A percentile compares a stretch with the other conserved stretches of the same genome.
Conservation (phyloP, 2,329 filamentous ascomycete genomes). For the Aspergillus felis region DNA sequence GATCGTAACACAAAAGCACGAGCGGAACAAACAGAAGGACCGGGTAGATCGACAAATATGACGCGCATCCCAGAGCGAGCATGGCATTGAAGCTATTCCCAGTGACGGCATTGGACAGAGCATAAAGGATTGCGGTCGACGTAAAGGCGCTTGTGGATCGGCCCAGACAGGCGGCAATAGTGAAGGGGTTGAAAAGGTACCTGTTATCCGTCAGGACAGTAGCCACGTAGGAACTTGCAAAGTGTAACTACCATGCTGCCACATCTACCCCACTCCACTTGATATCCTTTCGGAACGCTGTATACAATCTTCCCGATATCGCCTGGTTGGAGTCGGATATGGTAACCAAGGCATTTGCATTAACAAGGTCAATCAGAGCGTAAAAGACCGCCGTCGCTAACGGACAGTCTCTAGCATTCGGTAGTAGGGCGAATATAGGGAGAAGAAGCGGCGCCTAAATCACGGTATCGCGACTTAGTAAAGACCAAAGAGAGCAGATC, state of each 20-base stretch:
- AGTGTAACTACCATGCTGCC: constrained; percentile 65
- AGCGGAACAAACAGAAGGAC: constrained; percentile 80
- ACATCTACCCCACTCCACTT: constrained; percentile 71
- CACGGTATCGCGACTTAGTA: neutral
- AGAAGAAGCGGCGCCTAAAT: constrained; percentile 77
- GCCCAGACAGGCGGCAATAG: constrained; percentile 83
- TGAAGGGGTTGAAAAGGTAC: constrained; percentile 93
- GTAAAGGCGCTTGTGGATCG: constrained; percentile 87
- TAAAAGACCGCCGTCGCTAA: constrained; percentile 78
- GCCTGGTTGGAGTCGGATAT: constrained; percentile 82
- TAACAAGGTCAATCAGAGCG: constrained; percentile 73
- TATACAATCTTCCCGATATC: constrained; percentile 67
- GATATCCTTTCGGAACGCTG: constrained; percentile 71
- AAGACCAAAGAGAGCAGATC: neutral
- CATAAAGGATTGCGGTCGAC: constrained; percentile 79
- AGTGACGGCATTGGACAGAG: constrained; percentile 73
- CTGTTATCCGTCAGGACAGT: constrained; percentile 42
- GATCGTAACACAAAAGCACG: constrained; percentile 74
- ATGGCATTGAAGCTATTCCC: constrained; percentile 73
- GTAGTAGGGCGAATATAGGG: constrained; percentile 84
- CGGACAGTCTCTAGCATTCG: constrained; percentile 62
- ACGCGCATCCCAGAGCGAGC: constrained; percentile 78
- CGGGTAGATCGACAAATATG: constrained; percentile 90
- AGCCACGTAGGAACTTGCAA: neutral
- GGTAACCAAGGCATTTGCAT: constrained; percentile 70